phyloP scores from a whole-genome alignment of 495 filamentous ascomycete genomes.

The Lepraria neglecta region DNA sequence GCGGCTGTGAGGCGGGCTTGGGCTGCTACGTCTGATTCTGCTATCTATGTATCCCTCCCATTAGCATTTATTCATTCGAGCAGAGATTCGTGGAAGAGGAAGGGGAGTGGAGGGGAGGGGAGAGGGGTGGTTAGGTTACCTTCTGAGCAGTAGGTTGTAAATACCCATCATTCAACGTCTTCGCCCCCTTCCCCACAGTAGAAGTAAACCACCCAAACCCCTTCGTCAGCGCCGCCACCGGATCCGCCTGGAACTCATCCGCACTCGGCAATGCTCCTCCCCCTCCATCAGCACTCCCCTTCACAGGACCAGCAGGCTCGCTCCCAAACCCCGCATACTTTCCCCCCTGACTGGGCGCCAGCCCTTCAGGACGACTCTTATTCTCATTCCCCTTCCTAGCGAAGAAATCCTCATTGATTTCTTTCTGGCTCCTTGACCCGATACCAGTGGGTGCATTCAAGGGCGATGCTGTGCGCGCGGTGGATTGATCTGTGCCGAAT shows the following conservation, averaged over 20 bases:
- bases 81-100: not conserved
- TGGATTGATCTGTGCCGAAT: constrained; percentile 26
- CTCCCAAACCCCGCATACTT: constrained; percentile 90
- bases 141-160: constrained; percentile 86
- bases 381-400: constrained; percentile 75
- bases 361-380: constrained; percentile 59
- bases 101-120: constrained; percentile 9
- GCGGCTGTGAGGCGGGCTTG: constrained; percentile 69
- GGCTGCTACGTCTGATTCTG: constrained; percentile 79
- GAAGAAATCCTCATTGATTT: constrained; percentile 83
- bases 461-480: constrained; percentile 35
- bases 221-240: constrained; percentile 79
- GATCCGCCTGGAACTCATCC: constrained; percentile 85
- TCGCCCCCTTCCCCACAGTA: constrained; percentile 79
- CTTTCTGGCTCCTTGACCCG: constrained; percentile 43
- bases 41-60: constrained; percentile 45
- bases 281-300: constrained; percentile 26
- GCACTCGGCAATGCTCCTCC: constrained; percentile 52
- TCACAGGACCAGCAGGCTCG: constrained; percentile 29
- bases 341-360: constrained; percentile 84
- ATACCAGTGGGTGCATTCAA: constrained; percentile 3
- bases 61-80: not conserved
- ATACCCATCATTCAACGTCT: constrained; percentile 80
- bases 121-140: constrained; percentile 40
- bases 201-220: constrained; percentile 90